Base-by-base conservation (phyloP, 352 stramenopile genomes). In the Phytopythium vexans region DNA sequence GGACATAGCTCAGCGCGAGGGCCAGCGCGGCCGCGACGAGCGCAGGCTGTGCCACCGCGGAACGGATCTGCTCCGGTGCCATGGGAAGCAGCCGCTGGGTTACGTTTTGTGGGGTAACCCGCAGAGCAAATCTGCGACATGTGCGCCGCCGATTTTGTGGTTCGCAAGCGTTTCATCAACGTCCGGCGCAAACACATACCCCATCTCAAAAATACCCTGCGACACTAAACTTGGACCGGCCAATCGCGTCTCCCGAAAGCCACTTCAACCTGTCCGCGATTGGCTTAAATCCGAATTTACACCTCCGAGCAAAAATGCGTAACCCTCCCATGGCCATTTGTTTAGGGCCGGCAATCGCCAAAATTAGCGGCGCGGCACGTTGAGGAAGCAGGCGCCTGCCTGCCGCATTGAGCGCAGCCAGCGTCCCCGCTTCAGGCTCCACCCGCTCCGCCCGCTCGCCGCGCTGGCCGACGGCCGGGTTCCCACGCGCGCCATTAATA, bases 1-100 rank as follows among this genome's bases (percentile, higher is more conserved):
- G 35, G 7, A 70, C 27, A 5, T 56, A 70, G 40, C 60, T 55
- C 6, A 82, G 46, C 32, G 41, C 53, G 32, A 80, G 39, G 8
- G 83, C 49, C 14, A 72, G 41, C 50, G 67, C 40, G 10, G 37
- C 48, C 15, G 45, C 53, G 14, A 56, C 62, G 46, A 65, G 56
- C 37, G 55, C 55, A 27, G 59, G 55, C 56, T 61, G 38, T 8
- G 44, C 44, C 32, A 33, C 32, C 2, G 44, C 44, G 14, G 11
- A 3, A 10, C 38, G 8, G 21, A 27, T 27, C 21, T 27, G 21
- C 21, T 27, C 21, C 21, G 21, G 21, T 27, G 21, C 21, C 21
- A 27, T 27, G 21, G 21, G 21, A 27, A 27, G 21, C 21, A 27
- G 21, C 21, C 21, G 21, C 21, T 27, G 21, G 21, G 21, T 27